These are phyloP conservation scores for Coniochaeta ligniaria DNA, from an alignment of 2,329 filamentous ascomycete genomes.

Conservation along the genomic window DNA sequence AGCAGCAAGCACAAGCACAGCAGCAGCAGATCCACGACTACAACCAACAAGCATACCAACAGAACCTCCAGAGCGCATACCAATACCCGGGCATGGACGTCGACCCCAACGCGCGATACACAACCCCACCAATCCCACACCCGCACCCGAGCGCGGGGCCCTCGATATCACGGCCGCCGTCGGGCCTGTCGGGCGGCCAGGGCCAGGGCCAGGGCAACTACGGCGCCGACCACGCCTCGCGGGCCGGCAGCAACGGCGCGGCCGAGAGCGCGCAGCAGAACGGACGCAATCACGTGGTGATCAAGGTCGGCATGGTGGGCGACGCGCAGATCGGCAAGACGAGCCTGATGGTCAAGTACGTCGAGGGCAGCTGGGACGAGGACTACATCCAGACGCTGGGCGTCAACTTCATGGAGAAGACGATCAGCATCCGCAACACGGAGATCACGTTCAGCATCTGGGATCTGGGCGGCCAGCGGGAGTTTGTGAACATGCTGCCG, in stretches of 20 bases:
- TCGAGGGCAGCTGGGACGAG: slow-evolving; percentile 98
- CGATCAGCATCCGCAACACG: slow-evolving; percentile 97
- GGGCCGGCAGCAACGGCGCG: slow-evolving; percentile 29
- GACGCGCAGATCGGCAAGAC: slow-evolving; percentile 99
- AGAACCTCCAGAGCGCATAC: slow-evolving; percentile 2
- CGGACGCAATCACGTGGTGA: slow-evolving; percentile 72
- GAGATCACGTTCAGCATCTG: slow-evolving; percentile 99
- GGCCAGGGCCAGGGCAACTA: slow-evolving; percentile 20
- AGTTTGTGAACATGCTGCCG: slow-evolving; percentile 99
- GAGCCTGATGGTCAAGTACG: slow-evolving; percentile 98
- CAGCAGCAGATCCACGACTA: slow-evolving; percentile 7
- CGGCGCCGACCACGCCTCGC: slow-evolving; percentile 35
- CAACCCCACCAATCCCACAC: slow-evolving; percentile 33
- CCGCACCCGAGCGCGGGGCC: slow-evolving; percentile 26
- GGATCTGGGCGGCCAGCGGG: slow-evolving; percentile 94
- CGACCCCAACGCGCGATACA: slow-evolving; percentile 36
- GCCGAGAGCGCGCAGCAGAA: slow-evolving; percentile 27
- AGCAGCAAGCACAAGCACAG: slow-evolving; percentile 25
- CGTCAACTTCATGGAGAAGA: slow-evolving; percentile 99
- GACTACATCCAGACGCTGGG: slow-evolving; percentile 98
- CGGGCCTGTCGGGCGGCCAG: slow-evolving; percentile 38
- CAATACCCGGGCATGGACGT: slow-evolving; percentile 19
- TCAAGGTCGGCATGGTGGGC: slow-evolving; percentile 99
- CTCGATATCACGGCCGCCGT: slow-evolving; percentile 47
- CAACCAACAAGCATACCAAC: slow-evolving; percentile 3